Evolutionary conservation across 2,329 filamentous ascomycete genomes (phyloP).

Genomic region (Paradendryphiella salina): DNA sequence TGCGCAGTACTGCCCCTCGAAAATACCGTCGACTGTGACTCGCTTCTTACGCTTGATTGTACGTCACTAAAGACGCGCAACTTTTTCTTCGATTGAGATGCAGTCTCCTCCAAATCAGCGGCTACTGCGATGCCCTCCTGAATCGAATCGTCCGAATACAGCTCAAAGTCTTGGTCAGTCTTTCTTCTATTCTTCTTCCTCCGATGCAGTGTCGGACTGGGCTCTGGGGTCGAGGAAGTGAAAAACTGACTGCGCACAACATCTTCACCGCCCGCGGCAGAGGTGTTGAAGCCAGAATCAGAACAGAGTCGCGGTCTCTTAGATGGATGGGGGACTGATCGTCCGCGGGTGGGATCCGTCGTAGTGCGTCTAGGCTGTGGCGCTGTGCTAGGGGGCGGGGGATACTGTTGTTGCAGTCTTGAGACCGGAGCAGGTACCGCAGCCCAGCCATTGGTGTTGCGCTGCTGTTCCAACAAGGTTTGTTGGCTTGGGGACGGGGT

Average conservation of each 20-base stretch:
- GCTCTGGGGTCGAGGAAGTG: constrained; percentile 38
- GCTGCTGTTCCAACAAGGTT: constrained; percentile 59
- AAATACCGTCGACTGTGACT: constrained; percentile 36
- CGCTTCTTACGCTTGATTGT: constrained; percentile 20
- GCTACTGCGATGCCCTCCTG: constrained; percentile 49
- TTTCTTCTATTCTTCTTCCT: constrained; percentile 37
- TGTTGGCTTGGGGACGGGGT: constrained; percentile 68
- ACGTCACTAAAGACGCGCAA: constrained; percentile 40
- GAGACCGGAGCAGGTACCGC: constrained; percentile 54
- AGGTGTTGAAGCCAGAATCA: constrained; percentile 40
- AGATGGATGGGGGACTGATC: constrained; percentile 50
- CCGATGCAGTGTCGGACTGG: constrained; percentile 49
- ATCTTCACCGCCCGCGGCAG: constrained; percentile 31
- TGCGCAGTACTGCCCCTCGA: constrained; percentile 28
- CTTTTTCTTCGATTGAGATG: constrained; percentile 39
- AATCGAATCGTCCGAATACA: constrained; percentile 55
- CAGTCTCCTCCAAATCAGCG: constrained; percentile 39
- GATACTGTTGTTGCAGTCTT: constrained; percentile 35
- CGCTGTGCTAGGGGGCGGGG: constrained; percentile 42
- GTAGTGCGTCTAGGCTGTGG: constrained; percentile 49
- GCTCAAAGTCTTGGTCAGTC: constrained; percentile 48
- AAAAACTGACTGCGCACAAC: constrained; percentile 54
- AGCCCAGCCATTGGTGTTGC: constrained; percentile 57
- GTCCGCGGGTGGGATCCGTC: constrained; percentile 43
- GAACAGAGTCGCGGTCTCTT: constrained; percentile 54